Conservation (phyloP, 495 filamentous ascomycete species). For the Margaritispora aquatica region DNA sequence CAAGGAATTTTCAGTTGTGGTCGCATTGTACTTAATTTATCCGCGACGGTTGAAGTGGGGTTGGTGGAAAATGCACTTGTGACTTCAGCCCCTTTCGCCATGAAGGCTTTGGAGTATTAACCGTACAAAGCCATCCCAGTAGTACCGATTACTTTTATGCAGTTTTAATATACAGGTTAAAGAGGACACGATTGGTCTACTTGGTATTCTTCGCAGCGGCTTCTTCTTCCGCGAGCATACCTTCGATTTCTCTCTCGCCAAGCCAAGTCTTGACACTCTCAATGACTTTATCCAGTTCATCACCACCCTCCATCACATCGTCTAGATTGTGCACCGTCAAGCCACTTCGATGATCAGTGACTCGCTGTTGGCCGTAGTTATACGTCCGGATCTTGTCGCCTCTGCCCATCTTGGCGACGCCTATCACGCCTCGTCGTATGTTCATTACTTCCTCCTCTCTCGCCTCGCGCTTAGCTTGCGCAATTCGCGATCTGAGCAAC, state of each 20-base stretch:
- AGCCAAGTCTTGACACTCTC: slow-evolving; percentile 78
- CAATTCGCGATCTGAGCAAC: slow-evolving; percentile 74
- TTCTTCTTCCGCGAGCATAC: slow-evolving; percentile 47
- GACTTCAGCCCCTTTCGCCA: not conserved
- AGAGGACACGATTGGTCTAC: not conserved
- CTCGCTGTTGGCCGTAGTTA: slow-evolving; percentile 87
- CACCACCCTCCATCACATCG: slow-evolving; percentile 68
- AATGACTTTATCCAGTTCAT: slow-evolving; percentile 68
- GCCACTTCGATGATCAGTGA: slow-evolving; percentile 89
- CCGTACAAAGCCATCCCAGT: not conserved
- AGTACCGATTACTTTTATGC: not conserved
- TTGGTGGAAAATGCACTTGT: not conserved
- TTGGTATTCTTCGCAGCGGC: slow-evolving; percentile 8
- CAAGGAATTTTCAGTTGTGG: not conserved
- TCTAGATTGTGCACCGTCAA: slow-evolving; percentile 76
- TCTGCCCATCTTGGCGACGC: slow-evolving; percentile 76
- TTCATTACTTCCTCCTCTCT: slow-evolving; percentile 74
- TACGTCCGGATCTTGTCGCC: slow-evolving; percentile 95
- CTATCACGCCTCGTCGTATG: slow-evolving; percentile 66
- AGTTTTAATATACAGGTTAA: not conserved
- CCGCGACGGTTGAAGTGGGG: slow-evolving; percentile 11
- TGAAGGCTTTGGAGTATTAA: not conserved
- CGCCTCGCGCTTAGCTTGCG: slow-evolving; percentile 72
- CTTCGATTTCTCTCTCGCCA: slow-evolving; percentile 67
- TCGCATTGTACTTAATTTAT: slow-evolving; percentile 5